phyloP scores from a whole-genome alignment of 768 basidiomycete genomes.

The Rhodotorula toruloides region DNA sequence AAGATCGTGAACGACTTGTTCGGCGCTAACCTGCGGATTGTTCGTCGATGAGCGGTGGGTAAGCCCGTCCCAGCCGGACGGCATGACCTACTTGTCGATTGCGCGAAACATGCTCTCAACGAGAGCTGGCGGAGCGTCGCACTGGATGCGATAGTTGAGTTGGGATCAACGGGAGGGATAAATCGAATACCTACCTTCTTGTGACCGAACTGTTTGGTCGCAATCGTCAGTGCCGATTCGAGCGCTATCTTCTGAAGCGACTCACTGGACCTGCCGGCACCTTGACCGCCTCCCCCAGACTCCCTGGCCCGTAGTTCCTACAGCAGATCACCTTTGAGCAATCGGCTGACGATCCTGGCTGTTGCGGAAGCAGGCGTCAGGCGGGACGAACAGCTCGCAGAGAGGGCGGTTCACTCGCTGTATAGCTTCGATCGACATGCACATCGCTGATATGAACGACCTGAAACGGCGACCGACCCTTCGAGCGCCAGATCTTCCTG shows the following conservation, averaged over 20 bases:
- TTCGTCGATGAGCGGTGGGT: too few relatives aligned
- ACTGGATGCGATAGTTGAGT: conserved; percentile 39
- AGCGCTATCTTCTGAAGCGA: not conserved
- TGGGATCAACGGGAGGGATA: too few relatives aligned
- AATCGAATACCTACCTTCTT: conserved; percentile 5
- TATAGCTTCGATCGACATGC: conserved; percentile 59
- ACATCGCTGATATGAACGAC: conserved; percentile 62
- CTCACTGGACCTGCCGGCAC: conserved; percentile 51
- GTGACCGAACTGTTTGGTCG: conserved; percentile 21
- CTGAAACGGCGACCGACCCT: conserved; percentile 50
- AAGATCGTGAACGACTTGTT: conserved; percentile 54
- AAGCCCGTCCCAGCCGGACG: too few relatives aligned
- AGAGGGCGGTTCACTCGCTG: conserved; percentile 46
- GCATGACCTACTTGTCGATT: conserved; percentile 45
- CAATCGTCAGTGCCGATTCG: too few relatives aligned
- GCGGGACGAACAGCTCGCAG: not conserved
- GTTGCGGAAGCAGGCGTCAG: too few relatives aligned
- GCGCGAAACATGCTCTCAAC: conserved; percentile 55
- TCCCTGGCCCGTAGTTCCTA: conserved; percentile 50
- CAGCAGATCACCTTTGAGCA: conserved; percentile 65
- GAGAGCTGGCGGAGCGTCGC: conserved; percentile 55
- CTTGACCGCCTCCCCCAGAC: conserved; percentile 45
- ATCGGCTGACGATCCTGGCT: conserved; percentile 56
- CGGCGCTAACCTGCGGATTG: conserved; percentile 27
- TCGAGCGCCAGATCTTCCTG: conserved; percentile 2